Conservation (phyloP, 495 filamentous ascomycete species). For the Pseudoneurospora amorphoporcata region DNA sequence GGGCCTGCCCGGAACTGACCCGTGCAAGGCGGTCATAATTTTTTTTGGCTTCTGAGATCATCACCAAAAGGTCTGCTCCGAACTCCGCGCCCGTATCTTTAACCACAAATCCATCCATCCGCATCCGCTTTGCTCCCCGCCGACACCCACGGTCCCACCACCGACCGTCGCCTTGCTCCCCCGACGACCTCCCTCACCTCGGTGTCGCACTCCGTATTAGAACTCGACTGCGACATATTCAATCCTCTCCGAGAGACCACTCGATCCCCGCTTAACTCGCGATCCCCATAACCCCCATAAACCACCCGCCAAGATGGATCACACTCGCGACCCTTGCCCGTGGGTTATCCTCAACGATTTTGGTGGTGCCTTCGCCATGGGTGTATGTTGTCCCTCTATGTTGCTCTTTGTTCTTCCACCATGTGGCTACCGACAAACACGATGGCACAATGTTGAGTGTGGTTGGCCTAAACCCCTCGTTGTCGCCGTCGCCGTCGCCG, state of each 20-base stretch:
- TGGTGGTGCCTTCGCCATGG: conserved; percentile 95
- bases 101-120: neutral
- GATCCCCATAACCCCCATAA: neutral
- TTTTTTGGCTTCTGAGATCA: conserved; percentile 14
- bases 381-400: conserved; percentile 46
- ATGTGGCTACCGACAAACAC: neutral
- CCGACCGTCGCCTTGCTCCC: neutral
- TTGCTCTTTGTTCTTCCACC: neutral
- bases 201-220: neutral
- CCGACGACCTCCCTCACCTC: neutral
- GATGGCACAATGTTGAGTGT: neutral
- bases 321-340: conserved; percentile 83
- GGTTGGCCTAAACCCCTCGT: neutral
- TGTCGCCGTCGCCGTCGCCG: neutral
- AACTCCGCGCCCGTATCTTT: conserved; percentile 3
- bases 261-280: neutral
- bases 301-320: conserved; percentile 51
- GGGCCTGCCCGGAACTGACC: conserved; percentile 3
- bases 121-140: neutral
- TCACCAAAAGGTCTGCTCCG: conserved; percentile 2
- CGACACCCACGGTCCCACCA: neutral
- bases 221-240: neutral
- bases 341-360: conserved; percentile 96
- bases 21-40: conserved; percentile 8
- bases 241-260: neutral